Percentiles rank a stretch among this genome's conserved stretches.
These are phyloP conservation scores for Penicillium decumbens DNA, from an alignment of 2,329 filamentous ascomycete genomes.

Conservation along the genomic window DNA sequence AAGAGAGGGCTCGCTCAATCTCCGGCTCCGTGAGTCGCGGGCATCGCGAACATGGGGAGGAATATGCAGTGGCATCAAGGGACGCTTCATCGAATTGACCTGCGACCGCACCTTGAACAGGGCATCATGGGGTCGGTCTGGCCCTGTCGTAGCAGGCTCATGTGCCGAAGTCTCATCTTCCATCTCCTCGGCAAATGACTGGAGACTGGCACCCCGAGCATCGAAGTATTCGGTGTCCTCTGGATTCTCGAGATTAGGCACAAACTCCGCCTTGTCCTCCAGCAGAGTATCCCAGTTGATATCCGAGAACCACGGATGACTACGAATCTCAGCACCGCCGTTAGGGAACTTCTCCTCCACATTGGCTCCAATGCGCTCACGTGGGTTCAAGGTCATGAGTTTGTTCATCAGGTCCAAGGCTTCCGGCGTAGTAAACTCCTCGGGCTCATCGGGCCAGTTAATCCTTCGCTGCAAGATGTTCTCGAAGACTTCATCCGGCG, in stretches of 20 bases:
- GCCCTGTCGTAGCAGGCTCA: slow-evolving; percentile 62
- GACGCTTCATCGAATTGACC: slow-evolving; percentile 81
- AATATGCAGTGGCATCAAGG: slow-evolving; percentile 91
- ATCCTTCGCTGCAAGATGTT: slow-evolving; percentile 89
- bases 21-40: slow-evolving; percentile 78
- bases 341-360: slow-evolving; percentile 73
- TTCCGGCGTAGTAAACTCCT: slow-evolving; percentile 74
- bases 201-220: slow-evolving; percentile 79
- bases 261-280: slow-evolving; percentile 94
- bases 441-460: slow-evolving; percentile 81
- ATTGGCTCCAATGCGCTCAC: slow-evolving; percentile 78
- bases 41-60: slow-evolving; percentile 92
- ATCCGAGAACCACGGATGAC: slow-evolving; percentile 80
- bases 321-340: slow-evolving; percentile 86
- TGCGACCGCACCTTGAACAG: slow-evolving; percentile 83
- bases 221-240: slow-evolving; percentile 99
- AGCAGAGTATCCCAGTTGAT: slow-evolving; percentile 85
- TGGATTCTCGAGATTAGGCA: slow-evolving; percentile 85
- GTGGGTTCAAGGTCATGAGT: slow-evolving; percentile 78
- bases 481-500: slow-evolving; percentile 91
- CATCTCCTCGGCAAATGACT: slow-evolving; percentile 89
- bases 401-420: slow-evolving; percentile 93
- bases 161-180: slow-evolving; percentile 80
- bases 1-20: slow-evolving; percentile 83
- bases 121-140: slow-evolving; percentile 89